Percentiles rank a stretch among this genome's conserved stretches.
Conservation (phyloP, 306 rosid species). For the Castanea sativa region DNA sequence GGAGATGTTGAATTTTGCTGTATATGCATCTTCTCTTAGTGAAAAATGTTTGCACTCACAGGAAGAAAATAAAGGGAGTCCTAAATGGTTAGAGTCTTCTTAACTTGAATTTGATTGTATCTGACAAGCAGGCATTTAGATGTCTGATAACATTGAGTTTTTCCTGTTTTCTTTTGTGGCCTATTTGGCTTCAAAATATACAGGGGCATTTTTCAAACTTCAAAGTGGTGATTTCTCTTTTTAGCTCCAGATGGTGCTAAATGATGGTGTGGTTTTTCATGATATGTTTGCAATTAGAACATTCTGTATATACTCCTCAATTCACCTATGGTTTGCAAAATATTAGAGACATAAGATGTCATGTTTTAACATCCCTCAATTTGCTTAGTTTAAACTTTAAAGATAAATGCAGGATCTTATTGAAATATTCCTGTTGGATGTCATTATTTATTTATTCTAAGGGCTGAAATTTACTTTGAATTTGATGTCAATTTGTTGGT, state of each 20-base stretch:
- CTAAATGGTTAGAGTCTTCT: background rate
- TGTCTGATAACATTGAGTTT: background rate
- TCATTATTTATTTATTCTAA: background rate
- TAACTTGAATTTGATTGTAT: background rate
- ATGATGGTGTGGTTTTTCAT: background rate
- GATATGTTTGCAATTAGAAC: background rate
- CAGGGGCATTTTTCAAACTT: background rate
- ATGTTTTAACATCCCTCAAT: background rate
- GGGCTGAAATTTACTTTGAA: background rate
- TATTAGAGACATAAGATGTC: conserved; percentile 1
- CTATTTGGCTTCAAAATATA: background rate
- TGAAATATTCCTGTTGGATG: background rate
- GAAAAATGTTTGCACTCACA: background rate
- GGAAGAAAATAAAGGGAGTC: background rate
- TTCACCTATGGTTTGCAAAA: conserved; percentile 3
- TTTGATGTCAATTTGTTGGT: background rate
- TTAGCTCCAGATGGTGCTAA: background rate
- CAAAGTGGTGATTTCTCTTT: background rate
- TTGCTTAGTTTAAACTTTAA: conserved; percentile 12
- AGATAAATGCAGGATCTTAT: background rate
- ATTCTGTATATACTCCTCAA: background rate
- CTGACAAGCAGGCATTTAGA: background rate
- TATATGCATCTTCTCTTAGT: background rate
- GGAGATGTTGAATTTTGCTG: background rate
- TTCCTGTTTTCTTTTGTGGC: background rate